phyloP scores from a whole-genome alignment of 768 basidiomycete genomes.

The Boletus sp. region DNA sequence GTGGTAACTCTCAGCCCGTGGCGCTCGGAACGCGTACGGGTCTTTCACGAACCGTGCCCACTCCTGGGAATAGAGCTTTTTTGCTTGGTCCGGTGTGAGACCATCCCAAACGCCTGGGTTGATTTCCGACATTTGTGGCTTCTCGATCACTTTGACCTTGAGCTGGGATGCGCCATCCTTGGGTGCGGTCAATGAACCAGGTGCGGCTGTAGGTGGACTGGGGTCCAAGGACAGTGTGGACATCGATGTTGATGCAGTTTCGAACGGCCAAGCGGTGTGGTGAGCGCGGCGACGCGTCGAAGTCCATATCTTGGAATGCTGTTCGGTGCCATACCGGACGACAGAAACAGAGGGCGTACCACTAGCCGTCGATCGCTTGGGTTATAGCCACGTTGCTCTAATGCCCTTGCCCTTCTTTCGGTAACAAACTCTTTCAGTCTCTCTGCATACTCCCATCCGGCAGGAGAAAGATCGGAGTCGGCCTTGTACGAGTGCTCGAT shows the following conservation, averaged over 20 bases:
- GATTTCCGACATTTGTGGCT: constrained; percentile 95
- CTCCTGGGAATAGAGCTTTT: constrained; percentile 87
- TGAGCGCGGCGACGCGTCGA: constrained; percentile 90
- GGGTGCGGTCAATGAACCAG: neutral
- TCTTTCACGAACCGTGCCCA: constrained; percentile 92
- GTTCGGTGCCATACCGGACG: neutral
- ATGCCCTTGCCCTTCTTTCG: constrained; percentile 71
- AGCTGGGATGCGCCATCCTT: constrained; percentile 23
- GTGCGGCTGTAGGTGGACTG: neutral
- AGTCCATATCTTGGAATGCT: constrained; percentile 80
- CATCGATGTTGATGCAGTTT: constrained; percentile 33
- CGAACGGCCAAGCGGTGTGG: constrained; percentile 96
- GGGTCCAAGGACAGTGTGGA: constrained; percentile 11
- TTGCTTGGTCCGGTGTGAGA: constrained; percentile 83
- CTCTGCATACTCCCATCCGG: constrained; percentile 94
- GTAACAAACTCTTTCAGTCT: constrained; percentile 86
- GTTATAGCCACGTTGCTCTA: constrained; percentile 67
- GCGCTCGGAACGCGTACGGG: constrained; percentile 89
- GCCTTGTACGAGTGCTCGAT: constrained; percentile 99
- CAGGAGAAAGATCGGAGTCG: constrained; percentile 92
- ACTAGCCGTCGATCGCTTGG: constrained; percentile 60
- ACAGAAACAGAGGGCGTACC: constrained; percentile 39
- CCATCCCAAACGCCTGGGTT: constrained; percentile 99
- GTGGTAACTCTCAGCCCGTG: constrained; percentile 96
- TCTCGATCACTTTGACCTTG: constrained; percentile 86